Evolutionary conservation across 2,329 filamentous ascomycete species (phyloP).

Genomic region (Remersonia thermophila): DNA sequence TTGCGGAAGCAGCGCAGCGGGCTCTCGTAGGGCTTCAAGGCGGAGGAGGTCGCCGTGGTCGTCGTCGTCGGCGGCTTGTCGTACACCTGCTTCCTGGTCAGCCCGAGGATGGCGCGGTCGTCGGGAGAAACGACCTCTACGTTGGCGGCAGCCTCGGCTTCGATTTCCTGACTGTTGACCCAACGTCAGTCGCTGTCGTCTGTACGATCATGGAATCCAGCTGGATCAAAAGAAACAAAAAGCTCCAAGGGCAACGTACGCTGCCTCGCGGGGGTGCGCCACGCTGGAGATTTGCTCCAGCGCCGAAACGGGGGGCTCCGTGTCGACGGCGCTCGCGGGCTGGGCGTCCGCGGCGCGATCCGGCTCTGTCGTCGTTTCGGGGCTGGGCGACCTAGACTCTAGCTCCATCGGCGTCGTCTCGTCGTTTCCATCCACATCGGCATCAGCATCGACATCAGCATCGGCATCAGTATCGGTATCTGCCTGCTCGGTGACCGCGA

Average conservation of each 20-base stretch:
- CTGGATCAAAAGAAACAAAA: no score
- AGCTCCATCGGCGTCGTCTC: background rate
- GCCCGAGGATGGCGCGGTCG: conserved; percentile 6
- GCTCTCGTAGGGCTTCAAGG: conserved; percentile 58
- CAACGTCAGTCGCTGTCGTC: no score
- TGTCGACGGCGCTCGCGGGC: conserved; percentile 14
- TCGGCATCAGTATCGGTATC: background rate
- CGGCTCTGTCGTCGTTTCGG: conserved; percentile 13
- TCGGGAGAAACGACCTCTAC: conserved; percentile 27
- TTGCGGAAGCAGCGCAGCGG: conserved; percentile 72
- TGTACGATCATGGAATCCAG: no score
- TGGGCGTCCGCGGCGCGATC: conserved; percentile 14
- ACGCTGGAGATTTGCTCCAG: conserved; percentile 23
- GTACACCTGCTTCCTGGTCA: conserved; percentile 16
- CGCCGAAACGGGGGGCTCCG: conserved; percentile 15
- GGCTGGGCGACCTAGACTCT: background rate
- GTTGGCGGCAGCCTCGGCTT: conserved; percentile 26
- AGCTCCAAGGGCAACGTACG: no score
- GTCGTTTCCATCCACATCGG: background rate
- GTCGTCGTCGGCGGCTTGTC: conserved; percentile 3
- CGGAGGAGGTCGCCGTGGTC: conserved; percentile 5
- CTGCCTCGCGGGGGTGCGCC: conserved; percentile 15
- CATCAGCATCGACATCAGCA: background rate
- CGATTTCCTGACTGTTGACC: conserved; percentile 15
- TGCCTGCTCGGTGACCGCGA: no score